These are phyloP conservation scores for Phlebiopsis flavidoalba DNA, from an alignment of 768 basidiomycete genomes.

Conservation along the genomic window DNA sequence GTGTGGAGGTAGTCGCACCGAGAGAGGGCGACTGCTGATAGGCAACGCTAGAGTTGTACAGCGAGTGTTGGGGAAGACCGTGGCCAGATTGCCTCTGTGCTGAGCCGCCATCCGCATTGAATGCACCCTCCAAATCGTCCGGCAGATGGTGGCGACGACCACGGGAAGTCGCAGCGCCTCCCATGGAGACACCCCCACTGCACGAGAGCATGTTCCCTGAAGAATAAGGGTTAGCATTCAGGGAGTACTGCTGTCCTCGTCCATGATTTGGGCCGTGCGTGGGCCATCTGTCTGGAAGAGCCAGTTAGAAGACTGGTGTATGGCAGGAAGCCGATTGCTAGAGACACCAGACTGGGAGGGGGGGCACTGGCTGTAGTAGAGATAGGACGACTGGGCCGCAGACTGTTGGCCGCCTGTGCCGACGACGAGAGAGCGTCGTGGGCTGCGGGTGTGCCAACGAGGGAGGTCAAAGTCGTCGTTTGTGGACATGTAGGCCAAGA, in stretches of 20 bases:
- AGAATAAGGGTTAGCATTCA: constrained; percentile 44
- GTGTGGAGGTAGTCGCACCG: constrained; percentile 19
- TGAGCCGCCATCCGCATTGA: constrained; percentile 31
- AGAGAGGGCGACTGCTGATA: constrained; percentile 47
- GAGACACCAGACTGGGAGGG: constrained; percentile 35
- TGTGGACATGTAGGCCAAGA: constrained; percentile 62
- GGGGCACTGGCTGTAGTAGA: constrained; percentile 40
- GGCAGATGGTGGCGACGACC: constrained; percentile 62
- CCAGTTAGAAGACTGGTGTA: constrained; percentile 39
- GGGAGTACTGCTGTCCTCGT: constrained; percentile 48
- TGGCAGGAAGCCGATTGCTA: constrained; percentile 42
- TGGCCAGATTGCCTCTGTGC: constrained; percentile 34
- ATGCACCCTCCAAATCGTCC: constrained; percentile 61
- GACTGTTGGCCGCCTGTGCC: constrained; percentile 54
- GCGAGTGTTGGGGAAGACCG: constrained; percentile 28
- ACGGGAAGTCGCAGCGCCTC: constrained; percentile 41
- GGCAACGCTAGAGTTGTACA: constrained; percentile 53
- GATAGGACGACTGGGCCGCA: constrained; percentile 45
- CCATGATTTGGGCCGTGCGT: constrained; percentile 61
- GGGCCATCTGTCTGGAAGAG: constrained; percentile 45
- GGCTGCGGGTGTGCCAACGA: constrained; percentile 45
- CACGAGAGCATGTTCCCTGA: constrained; percentile 50
- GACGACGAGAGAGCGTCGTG: constrained; percentile 50
- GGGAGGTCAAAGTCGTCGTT: constrained; percentile 80
- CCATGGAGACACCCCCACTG: constrained; percentile 63